Conservation (phyloP, 1,284 basidiomycete species). For the Wallemia mellicola region DNA sequence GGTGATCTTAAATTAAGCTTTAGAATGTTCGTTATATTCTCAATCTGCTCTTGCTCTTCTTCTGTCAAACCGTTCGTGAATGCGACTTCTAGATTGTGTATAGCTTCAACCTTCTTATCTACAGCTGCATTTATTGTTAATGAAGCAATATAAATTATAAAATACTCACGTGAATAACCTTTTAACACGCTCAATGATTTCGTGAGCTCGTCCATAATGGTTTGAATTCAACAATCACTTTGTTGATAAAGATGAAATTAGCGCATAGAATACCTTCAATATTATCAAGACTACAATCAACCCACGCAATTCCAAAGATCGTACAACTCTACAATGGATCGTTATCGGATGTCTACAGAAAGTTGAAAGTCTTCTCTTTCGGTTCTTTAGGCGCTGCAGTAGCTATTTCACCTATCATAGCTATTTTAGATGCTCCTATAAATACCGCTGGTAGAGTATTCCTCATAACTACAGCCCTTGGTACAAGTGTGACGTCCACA, state of each 20-base stretch:
- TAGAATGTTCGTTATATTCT: conserved; percentile 31
- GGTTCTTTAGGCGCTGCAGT: conserved; percentile 41
- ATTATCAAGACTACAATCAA: too few relatives aligned
- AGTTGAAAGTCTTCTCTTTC: conserved; percentile 53
- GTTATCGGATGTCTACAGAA: conserved; percentile 34
- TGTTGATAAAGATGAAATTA: too few relatives aligned
- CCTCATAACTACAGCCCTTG: conserved; percentile 35
- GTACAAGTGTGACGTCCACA: conserved; percentile 38
- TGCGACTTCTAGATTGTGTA: conserved; percentile 37
- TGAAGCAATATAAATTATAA: background rate
- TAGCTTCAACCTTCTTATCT: conserved; percentile 43
- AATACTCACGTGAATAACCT: background rate
- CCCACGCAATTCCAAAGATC: background rate
- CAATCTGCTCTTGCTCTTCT: conserved; percentile 32
- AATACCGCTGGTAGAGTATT: conserved; percentile 36
- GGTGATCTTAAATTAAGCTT: conserved; percentile 43
- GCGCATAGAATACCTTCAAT: too few relatives aligned
- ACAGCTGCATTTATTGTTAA: conserved; percentile 21
- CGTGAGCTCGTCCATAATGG: background rate
- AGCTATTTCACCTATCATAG: conserved; percentile 42
- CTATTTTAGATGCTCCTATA: conserved; percentile 43
- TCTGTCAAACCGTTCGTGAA: conserved; percentile 15
- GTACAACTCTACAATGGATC: conserved; percentile 23
- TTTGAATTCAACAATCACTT: background rate
- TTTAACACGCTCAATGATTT: background rate